phyloP scores from a whole-genome alignment of 2,329 filamentous ascomycete genomes.

The Pyrenophora teres region DNA sequence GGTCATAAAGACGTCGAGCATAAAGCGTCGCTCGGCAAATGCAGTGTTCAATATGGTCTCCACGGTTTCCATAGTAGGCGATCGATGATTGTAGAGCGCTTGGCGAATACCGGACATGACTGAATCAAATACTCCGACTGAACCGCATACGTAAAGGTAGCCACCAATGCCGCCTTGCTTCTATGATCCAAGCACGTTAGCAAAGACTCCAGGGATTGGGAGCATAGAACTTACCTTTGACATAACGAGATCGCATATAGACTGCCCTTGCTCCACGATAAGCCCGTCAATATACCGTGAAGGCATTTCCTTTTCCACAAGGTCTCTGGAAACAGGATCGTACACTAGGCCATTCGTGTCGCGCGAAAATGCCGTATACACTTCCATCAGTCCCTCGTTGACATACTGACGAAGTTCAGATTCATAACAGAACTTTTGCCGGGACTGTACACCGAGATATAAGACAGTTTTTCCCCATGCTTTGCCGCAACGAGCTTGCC shows the following conservation, averaged over 20 bases:
- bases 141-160: conserved; percentile 58
- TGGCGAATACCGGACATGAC: conserved; percentile 62
- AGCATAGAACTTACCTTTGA: conserved; percentile 47
- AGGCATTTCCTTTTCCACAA: conserved; percentile 56
- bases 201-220: neutral
- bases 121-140: conserved; percentile 57
- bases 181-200: neutral
- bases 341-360: conserved; percentile 56
- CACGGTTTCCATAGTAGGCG: conserved; percentile 29
- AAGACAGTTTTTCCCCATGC: conserved; percentile 27
- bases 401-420: conserved; percentile 37
- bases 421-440: conserved; percentile 33
- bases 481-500: conserved; percentile 27
- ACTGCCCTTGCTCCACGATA: conserved; percentile 58
- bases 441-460: conserved; percentile 29
- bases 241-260: conserved; percentile 61
- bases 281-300: conserved; percentile 60
- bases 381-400: conserved; percentile 56
- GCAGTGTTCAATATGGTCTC: conserved; percentile 30
- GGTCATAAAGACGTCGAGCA: conserved; percentile 36
- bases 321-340: conserved; percentile 49
- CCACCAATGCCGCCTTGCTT: conserved; percentile 24
- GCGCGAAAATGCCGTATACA: conserved; percentile 59
- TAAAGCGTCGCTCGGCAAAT: conserved; percentile 31
- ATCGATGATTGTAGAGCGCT: conserved; percentile 52